Evolutionary conservation across 2,329 filamentous ascomycete species (phyloP), one percentile per base, ranked within the genome.

Genomic region (Ophiognomonia clavigignenti-juglandacearum): DNA sequence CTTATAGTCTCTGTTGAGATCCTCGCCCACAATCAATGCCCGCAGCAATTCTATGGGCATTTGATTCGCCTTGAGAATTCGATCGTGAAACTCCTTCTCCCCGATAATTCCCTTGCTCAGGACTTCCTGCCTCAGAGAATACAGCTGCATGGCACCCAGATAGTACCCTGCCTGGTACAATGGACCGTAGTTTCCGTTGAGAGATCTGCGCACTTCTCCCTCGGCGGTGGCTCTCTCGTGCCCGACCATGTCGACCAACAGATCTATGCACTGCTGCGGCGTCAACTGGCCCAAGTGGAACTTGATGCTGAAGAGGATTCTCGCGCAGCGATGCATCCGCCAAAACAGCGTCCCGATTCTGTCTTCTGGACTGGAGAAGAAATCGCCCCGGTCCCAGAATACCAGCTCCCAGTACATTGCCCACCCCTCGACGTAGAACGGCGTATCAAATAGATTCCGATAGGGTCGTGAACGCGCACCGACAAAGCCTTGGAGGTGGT

Each of bases 361-460:
- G 52, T 81, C 74, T 49, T 77, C 71, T 0, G 77, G 66, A 0
- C 67, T 66, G 4, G 64, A 62, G 47, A 73, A 69, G 54, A 80
- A 82, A 53, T 72, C 69, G 24, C 68, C 68, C 23, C 73, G 67
- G 35, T 74, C 61, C 76, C 77, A 83, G 14, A 83, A 65, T 16
- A 79, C 57, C 54, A 80, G 65, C 61, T 82, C 79, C 78, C 78
- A 82, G 57, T 82, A 82, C 53, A 80, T 69, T 9, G 78, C 73
- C 77, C 78, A 82, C 16, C 78, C 78, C 58, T 82, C 79, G 31
- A 78, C 71, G 63, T 71, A 80, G 56, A 82, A 82, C 0, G 77
- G 75, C 1, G 78, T 82, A 24, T 64, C 60, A 58, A 82, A 82
- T 6, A 80, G 55, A 18, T 60, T 58, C 5, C 78, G 70, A 58